Percentiles rank a stretch among this genome's conserved stretches.
Conservation (phyloP, 495 filamentous ascomycete genomes). For the Penicillium salamii region DNA sequence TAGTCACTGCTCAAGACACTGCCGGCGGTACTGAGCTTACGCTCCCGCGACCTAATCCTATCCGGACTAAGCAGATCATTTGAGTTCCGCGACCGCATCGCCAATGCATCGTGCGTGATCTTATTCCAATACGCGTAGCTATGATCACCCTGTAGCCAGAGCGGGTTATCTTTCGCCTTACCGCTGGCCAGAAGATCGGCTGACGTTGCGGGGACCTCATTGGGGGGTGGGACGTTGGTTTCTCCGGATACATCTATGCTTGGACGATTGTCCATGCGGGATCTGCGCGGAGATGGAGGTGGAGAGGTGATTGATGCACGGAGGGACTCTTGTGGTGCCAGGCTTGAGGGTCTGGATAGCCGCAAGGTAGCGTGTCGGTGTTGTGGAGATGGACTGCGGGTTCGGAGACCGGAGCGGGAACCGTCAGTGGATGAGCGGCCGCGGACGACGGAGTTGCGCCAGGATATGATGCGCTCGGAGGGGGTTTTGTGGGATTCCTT, state of each 20-base stretch:
- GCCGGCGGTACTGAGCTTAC: constrained; percentile 28
- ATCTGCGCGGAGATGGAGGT: constrained; percentile 32
- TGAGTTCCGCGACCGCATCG: constrained; percentile 26
- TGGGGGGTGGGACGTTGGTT: neutral
- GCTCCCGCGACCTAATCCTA: constrained; percentile 21
- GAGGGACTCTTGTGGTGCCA: constrained; percentile 26
- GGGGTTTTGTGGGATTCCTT: constrained; percentile 55
- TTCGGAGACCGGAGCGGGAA: constrained; percentile 36
- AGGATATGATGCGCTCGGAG: constrained; percentile 84
- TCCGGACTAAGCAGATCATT: constrained; percentile 30
- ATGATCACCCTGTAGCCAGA: constrained; percentile 52
- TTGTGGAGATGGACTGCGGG: constrained; percentile 57
- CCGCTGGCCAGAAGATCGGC: constrained; percentile 16
- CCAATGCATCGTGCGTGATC: constrained; percentile 44
- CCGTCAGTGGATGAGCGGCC: constrained; percentile 50
- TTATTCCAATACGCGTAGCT: constrained; percentile 54
- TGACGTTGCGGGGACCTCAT: constrained; percentile 11
- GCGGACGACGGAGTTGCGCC: constrained; percentile 75
- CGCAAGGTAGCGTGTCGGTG: constrained; percentile 12
- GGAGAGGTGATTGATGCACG: constrained; percentile 35
- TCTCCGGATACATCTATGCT: constrained; percentile 8
- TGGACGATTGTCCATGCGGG: constrained; percentile 26
- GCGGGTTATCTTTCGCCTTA: constrained; percentile 38
- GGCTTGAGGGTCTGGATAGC: constrained; percentile 22
- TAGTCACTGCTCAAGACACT: constrained; percentile 50